Evolutionary conservation across 352 stramenopile species (phyloP), one percentile per base, ranked within the genome.

Genomic region (Globisporangium barbulae): DNA sequence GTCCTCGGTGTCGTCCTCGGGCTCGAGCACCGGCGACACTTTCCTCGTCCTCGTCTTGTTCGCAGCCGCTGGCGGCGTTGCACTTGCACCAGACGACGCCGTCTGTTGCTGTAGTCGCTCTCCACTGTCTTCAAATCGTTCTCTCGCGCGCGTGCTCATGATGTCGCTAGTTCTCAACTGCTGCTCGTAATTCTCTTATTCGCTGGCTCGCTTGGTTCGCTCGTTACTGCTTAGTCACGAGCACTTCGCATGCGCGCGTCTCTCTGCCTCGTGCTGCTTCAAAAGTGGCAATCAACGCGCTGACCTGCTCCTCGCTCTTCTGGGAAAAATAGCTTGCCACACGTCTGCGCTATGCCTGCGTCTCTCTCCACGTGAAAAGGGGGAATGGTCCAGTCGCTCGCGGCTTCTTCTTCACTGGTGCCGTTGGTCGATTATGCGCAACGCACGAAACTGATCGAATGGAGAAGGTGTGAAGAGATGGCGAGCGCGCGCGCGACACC

Each of bases 31-130:
- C 17, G 75, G 75, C n/a, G 78, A 70, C 66, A 85, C 71, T 62
- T 89, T 89, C 64, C 83, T 79, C 61, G 69, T 56, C 64, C 73
- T 64, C 35, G 35, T 10, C 65, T 63, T 80, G 42, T 45, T 35
- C 39, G 65, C 59, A 52, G 35, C 22, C 1, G 15, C 3, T 53
- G 44, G n/a, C 21, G 44, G n/a, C 21, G 21, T 41, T 47, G 57
- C 19, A 35, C 19, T 63, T 63, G 44, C 21, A 19, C 10, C 52
- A 44, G 52, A 9, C 22, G 31, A 19, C n/a, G 31, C 31, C 55
- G 33, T 49, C 8, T 45, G 49, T 5, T 9, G 39, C 25, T 19
- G 56, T 21, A 13, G 9, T 53, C n/a, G 30, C 31, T 21, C n/a
- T 17, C 21, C 57, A 5, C 15, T n/a, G 54, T 59, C 30, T n/a